phyloP scores from a whole-genome alignment of 495 filamentous ascomycete genomes.

The Aspergillus nidulans region DNA sequence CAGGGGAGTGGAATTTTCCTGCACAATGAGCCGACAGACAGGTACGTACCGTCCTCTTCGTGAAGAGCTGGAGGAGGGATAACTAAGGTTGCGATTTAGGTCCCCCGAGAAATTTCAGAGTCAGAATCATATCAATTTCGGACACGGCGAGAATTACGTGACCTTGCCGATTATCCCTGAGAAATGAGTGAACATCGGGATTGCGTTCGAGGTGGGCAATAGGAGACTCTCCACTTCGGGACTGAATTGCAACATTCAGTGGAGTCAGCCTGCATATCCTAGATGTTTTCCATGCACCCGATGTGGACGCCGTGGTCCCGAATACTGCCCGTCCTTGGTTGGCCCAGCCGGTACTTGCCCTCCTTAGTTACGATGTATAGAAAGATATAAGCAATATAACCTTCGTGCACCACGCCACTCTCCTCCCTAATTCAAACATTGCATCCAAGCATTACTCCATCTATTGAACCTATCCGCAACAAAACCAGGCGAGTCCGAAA shows the following conservation, averaged over 20 bases:
- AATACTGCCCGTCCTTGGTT: too few relatives aligned
- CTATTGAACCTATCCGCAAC: not conserved
- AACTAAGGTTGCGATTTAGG: slow-evolving; percentile 23
- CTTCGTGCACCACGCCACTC: too few relatives aligned
- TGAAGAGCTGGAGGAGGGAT: not conserved
- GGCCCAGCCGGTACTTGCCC: too few relatives aligned
- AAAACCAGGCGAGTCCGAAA: slow-evolving; percentile 4
- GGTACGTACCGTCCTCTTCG: slow-evolving; percentile 20
- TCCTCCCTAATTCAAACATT: not conserved
- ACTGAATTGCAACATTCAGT: not conserved
- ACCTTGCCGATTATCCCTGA: slow-evolving; percentile 51
- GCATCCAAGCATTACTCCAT: not conserved
- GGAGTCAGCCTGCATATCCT: too few relatives aligned
- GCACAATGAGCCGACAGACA: slow-evolving; percentile 47
- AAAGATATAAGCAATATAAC: not conserved
- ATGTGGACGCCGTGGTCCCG: slow-evolving; percentile 32
- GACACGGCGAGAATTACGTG: slow-evolving; percentile 50
- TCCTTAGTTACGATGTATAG: not conserved
- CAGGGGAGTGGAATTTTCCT: slow-evolving; percentile 56
- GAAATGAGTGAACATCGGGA: not conserved
- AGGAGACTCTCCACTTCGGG: not conserved
- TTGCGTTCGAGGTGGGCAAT: not conserved
- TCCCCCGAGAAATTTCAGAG: slow-evolving; percentile 45
- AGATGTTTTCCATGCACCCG: slow-evolving; percentile 14
- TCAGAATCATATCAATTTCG: slow-evolving; percentile 54